Evolutionary conservation across 2,329 filamentous ascomycete species (phyloP), one percentile per base, ranked within the genome.

Genomic region (Calonectria hawksworthii): DNA sequence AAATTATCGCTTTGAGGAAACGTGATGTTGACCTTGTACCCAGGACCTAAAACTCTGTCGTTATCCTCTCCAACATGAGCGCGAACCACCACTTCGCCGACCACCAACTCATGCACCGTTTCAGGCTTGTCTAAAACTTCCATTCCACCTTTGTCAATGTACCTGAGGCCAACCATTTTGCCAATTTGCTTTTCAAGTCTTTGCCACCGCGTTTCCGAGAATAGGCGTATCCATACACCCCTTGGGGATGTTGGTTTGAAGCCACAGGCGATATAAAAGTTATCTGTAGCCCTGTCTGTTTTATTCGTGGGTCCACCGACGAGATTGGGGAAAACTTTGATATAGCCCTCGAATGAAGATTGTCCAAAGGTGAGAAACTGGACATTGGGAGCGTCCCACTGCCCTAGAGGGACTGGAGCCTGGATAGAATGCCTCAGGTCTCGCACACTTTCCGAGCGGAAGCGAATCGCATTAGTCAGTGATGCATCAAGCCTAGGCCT

Each of bases 231-330:
- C 56, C 56, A 63, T 5, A 38, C 32, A 11, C 56, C 34, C 14
- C 38, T 18, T 21, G 56, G 56, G 4, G 32, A 36, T 7, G 36
- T 63, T 63, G 34, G 9, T 23, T 63, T 38, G 56, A 63, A 63
- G 34, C 56, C 56, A 28, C 56, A 63, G n/a, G 56, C 56, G 8
- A 63, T 63, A 34, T 63, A 63, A 63, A 63, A 63, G 23, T 63
- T 63, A 5, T 63, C 56, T 36, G 56, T 26, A 10, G 28, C n/a
- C 14, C 34, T 63, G 2, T 63, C 56, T 6, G 10, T 21, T 18
- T 38, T 63, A 26, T 63, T 63, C 14, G 56, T 10, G 13, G 56
- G 56, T 10, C 56, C 56, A 21, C 56, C 56, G 6, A 38, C 23
- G 13, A 63, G 56, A 30, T 14, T 41, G 2, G 56, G 56, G 23